Percentiles rank a stretch among this genome's conserved stretches.
phyloP scores from a whole-genome alignment of 129 eudicot species.

The Cynara cardunculus region DNA sequence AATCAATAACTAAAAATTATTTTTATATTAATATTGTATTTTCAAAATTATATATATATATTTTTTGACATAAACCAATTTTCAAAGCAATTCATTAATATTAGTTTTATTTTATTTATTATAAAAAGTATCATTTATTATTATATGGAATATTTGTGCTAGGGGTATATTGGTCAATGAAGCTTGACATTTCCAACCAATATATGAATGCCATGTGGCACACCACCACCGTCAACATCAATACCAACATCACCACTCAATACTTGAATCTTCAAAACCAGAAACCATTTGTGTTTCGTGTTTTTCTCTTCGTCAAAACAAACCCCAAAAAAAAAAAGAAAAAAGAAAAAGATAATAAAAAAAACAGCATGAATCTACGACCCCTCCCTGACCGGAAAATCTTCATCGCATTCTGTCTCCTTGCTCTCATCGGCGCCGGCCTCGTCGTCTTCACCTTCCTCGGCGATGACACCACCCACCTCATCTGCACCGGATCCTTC shows the following conservation, averaged over 20 bases:
- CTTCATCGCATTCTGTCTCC: constrained; percentile 22
- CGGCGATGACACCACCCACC: constrained; percentile 15
- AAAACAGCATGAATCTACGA: constrained; percentile 25
- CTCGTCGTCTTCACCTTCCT: constrained; percentile 24
- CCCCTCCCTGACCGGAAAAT: constrained; percentile 30
- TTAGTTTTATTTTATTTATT: too few relatives aligned
- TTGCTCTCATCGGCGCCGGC: constrained; percentile 23
- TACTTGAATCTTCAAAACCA: not conserved
- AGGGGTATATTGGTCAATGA: too few relatives aligned
- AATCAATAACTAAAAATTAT: too few relatives aligned
- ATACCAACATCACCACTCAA: not conserved
- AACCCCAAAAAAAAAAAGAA: not conserved
- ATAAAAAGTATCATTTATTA: too few relatives aligned
- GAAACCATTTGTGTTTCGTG: constrained; percentile 1
- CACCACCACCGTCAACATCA: not conserved
- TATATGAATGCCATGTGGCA: not conserved
- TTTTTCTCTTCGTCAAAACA: constrained; percentile 2
- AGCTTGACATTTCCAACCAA: not conserved
- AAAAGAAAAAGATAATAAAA: not conserved
- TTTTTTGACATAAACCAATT: too few relatives aligned
- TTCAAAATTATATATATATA: too few relatives aligned
- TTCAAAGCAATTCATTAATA: too few relatives aligned
- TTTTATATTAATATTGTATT: too few relatives aligned
- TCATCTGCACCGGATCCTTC: constrained; percentile 29
- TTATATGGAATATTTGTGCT: too few relatives aligned